These are phyloP conservation scores for Lichtheimia corymbifera DNA, from an alignment of 371 early-diverging fungal genomes.

Conservation along the genomic window DNA sequence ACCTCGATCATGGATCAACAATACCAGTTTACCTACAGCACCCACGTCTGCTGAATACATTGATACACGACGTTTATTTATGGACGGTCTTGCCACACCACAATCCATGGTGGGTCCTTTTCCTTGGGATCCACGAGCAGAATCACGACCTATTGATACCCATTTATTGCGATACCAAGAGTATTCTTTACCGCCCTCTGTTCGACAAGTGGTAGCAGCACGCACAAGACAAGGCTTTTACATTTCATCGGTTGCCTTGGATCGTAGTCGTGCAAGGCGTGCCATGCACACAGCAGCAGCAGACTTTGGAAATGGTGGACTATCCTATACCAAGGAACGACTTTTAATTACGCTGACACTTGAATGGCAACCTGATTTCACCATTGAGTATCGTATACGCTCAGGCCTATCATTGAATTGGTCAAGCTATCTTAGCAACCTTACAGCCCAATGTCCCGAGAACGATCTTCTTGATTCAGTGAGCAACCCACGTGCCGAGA, in stretches of 20 bases:
- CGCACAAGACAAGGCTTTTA: conserved; percentile 86
- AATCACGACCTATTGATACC: conserved; percentile 55
- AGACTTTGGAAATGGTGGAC: neutral
- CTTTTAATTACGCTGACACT: conserved; percentile 65
- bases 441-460: conserved; percentile 4
- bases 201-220: conserved; percentile 70
- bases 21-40: too few species aligned
- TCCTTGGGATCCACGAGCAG: conserved; percentile 8
- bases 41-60: too few species aligned
- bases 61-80: too few species aligned
- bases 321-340: conserved; percentile 31
- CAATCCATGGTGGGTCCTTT: neutral
- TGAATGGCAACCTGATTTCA: conserved; percentile 87
- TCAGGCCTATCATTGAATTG: conserved; percentile 28
- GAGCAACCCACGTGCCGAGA: conserved; percentile 31
- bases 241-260: conserved; percentile 57
- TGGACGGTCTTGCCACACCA: too few species aligned
- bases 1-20: too few species aligned
- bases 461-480: conserved; percentile 12
- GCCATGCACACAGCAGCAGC: conserved; percentile 3
- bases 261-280: conserved; percentile 16
- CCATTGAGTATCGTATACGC: conserved; percentile 80
- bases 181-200: conserved; percentile 63
- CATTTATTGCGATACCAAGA: conserved; percentile 79
- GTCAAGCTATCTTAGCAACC: conserved; percentile 16